Base-by-base conservation (phyloP, 1,139 yeast species). In the Protomyces pachydermus region DNA sequence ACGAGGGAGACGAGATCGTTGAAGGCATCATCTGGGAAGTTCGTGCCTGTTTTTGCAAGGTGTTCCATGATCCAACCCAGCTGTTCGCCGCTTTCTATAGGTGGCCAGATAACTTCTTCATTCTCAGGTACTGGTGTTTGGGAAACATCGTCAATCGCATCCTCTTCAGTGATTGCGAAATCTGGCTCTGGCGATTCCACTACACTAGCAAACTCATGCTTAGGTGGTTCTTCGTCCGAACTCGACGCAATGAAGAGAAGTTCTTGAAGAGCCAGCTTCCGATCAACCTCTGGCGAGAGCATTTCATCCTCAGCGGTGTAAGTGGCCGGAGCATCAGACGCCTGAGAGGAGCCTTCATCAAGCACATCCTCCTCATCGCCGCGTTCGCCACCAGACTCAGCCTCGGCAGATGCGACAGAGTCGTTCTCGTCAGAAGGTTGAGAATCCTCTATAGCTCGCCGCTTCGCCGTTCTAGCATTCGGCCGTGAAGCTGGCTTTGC, bases 11-110 rank as follows among this genome's bases (percentile, higher is more conserved):
- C 32, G 18, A 58, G 62, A 16, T 52, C 52, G 10, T 58, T 46
- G 35, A 58, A 50, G 23, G 62, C 14, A 20, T 38, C 52, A 34
- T 39, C 38, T 3, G 62, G 56, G 56, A 58, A 45, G 12, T 20
- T 42, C 35, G 35, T 20, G 38, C 34, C 62, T 20, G 51, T 42
- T 16, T 54, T 55, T 18, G 56, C 46, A 50, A 58, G 56, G 37
- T 58, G 54, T 42, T 58, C 62, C 53, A 58, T n/a, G 12, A 58
- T 58, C 34, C 54, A 58, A 16, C 39, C 62, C 51, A 58, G 45
- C 35, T 58, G 62, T n/a, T 28, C 55, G 16, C 34, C 34, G 35
- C 37, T 12, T 12, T 8, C 53, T 20, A 16, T 34, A 14, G 37
- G 23, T 18, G 42, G 42, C 42, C 16, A 37, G 4, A 37, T 12